phyloP scores from a whole-genome alignment of 306 rosid genomes.

The Prunus mira region DNA sequence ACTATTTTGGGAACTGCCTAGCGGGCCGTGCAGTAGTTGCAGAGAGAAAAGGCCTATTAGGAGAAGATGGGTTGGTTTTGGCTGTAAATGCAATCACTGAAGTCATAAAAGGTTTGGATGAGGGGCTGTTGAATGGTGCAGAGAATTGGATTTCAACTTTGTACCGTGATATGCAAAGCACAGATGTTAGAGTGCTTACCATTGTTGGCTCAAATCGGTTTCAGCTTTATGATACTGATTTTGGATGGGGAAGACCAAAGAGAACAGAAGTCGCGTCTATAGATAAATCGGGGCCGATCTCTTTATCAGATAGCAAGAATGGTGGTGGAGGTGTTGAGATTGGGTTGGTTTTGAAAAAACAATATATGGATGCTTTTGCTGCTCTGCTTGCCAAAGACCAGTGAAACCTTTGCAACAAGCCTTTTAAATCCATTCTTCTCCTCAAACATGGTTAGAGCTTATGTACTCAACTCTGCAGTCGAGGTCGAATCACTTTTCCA shows the following conservation, averaged over 20 bases:
- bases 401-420: neutral
- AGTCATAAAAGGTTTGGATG: slow-evolving; percentile 3
- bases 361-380: slow-evolving; percentile 3
- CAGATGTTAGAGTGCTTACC: too few relatives aligned
- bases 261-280: slow-evolving; percentile 25
- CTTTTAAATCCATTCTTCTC: too few relatives aligned
- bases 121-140: neutral
- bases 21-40: neutral
- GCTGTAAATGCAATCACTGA: slow-evolving; percentile 10
- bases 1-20: slow-evolving; percentile 19
- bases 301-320: neutral
- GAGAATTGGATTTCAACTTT: neutral
- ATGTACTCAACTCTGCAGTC: too few relatives aligned
- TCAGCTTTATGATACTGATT: slow-evolving; percentile 16
- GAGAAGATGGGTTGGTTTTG: neutral
- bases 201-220: neutral
- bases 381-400: neutral
- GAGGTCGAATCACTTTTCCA: rapidly evolving
- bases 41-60: slow-evolving; percentile 1
- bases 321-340: slow-evolving; percentile 11
- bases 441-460: too few relatives aligned
- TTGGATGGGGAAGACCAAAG: slow-evolving; percentile 32
- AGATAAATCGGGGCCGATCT: neutral
- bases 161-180: too few relatives aligned
- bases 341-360: slow-evolving; percentile 14